Conservation (phyloP, 2,329 filamentous ascomycete species). For the Hansfordia pulvinata region DNA sequence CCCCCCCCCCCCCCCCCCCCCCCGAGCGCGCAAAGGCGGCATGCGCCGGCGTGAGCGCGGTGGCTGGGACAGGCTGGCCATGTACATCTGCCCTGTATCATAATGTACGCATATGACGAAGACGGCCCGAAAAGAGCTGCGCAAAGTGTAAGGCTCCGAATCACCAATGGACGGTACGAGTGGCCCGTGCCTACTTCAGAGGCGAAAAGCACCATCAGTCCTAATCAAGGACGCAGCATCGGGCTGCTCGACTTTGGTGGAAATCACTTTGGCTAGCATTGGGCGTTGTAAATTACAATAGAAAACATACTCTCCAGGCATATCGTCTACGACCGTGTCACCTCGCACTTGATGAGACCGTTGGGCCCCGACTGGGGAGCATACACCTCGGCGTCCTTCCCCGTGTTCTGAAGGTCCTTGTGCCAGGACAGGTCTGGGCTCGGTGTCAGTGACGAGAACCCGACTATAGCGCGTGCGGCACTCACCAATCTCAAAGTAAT, state of each 20-base stretch:
- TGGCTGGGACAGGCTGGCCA: slow-evolving; percentile 4
- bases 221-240: background rate
- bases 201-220: no score
- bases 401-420: slow-evolving; percentile 88
- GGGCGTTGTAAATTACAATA: no score
- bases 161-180: background rate
- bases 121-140: no score
- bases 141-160: background rate
- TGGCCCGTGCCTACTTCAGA: no score
- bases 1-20: no score
- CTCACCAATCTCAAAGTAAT: slow-evolving; percentile 92
- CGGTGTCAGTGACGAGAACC: background rate
- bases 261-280: no score
- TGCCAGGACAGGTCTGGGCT: slow-evolving; percentile 81
- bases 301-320: no score
- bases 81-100: slow-evolving; percentile 14
- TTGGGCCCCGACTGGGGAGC: slow-evolving; percentile 88
- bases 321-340: no score
- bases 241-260: no score
- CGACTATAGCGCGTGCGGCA: slow-evolving; percentile 7
- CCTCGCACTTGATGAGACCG: slow-evolving; percentile 88
- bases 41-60: no score
- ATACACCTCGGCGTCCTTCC: slow-evolving; percentile 89
- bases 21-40: no score
- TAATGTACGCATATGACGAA: slow-evolving; percentile 11